Evolutionary conservation across 2,329 filamentous ascomycete species (phyloP).

Genomic region (Claviceps paspali): DNA sequence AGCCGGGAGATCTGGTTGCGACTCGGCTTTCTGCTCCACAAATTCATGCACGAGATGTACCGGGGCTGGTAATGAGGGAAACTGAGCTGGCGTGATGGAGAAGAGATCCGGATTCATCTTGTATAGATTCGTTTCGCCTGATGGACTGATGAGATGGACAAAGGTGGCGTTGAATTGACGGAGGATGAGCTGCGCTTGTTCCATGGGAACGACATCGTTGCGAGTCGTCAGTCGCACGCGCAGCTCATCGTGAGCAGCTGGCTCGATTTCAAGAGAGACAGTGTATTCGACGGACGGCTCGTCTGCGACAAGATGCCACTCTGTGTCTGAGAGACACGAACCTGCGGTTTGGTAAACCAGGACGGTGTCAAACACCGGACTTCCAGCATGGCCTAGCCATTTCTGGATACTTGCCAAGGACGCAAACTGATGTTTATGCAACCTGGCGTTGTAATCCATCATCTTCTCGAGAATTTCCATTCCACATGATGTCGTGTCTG

Average conservation of each 20-base stretch:
- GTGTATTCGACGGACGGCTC: constrained; percentile 60
- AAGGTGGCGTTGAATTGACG: constrained; percentile 57
- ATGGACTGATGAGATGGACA: constrained; percentile 37
- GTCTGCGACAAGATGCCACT: constrained; percentile 51
- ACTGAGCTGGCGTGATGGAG: constrained; percentile 49
- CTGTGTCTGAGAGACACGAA: constrained; percentile 11
- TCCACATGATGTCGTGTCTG: constrained; percentile 39
- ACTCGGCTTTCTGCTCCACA: constrained; percentile 47
- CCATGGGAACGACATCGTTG: constrained; percentile 45
- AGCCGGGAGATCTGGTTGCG: constrained; percentile 45
- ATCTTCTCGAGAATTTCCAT: constrained; percentile 42
- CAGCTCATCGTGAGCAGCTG: constrained; percentile 30
- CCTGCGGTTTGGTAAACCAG: constrained; percentile 62
- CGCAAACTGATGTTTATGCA: constrained; percentile 57
- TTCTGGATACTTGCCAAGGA: constrained; percentile 59
- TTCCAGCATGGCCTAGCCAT: constrained; percentile 49
- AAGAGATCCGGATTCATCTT: constrained; percentile 27
- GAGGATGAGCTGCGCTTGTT: constrained; percentile 54
- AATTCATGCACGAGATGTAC: constrained; percentile 59
- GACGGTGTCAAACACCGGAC: constrained; percentile 66
- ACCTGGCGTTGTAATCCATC: constrained; percentile 46
- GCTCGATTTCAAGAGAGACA: constrained; percentile 66
- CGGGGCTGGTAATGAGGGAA: constrained; percentile 39
- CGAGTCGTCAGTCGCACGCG: constrained; percentile 52
- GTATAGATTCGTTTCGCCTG: constrained; percentile 24